Evolutionary conservation across 1,284 basidiomycete species (phyloP), one percentile per base, ranked within the genome.

Genomic region (Vanrija humicola): DNA sequence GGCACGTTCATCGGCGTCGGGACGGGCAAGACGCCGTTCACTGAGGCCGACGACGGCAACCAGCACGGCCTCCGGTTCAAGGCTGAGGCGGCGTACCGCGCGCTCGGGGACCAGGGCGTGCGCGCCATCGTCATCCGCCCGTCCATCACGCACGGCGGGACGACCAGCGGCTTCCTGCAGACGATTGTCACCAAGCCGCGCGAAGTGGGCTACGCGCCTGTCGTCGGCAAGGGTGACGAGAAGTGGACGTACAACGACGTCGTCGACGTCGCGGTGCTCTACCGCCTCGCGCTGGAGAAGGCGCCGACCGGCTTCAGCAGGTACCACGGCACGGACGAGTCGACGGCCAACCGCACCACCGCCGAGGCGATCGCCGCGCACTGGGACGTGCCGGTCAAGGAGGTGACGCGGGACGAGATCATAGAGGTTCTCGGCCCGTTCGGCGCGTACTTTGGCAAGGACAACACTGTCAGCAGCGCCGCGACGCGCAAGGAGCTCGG

Each of bases 241-340:
- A 34, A 42, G 15, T 65, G 64, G 64, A 55, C 62, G 1, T 39
- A 62, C 5, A 55, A 58, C 8, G 59, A 68, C 55, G 58, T 63
- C 28, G 38, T 57, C 10, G 72, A 72, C 52, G 61, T 58, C 2
- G 70, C 65, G 0, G 45, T 15, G 8, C 46, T 71, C 6, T 71
- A 72, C 50, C 15, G 19, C 43, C 29, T 34, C n/a, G 66, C 49
- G 2, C 54, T 66, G 5, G 62, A 40, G 3, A 63, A 68, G 12
- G 47, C 54, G 3, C 21, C 56, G 1, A 50, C 39, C 0, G 39
- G 67, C 0, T 34, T 46, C 7, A 63, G 68, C n/a, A 59, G 63
- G 6, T 70, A 74, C 51, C 29, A 34, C 50, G 50, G 15, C 16
- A 62, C 46, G 1, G 58, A 62, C 7, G 59, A 38, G 6, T 62